A percentile compares a stretch with the other conserved stretches of the same genome.
Conservation (phyloP, 257 asterid species). For the Schizonepeta tenuifolia region DNA sequence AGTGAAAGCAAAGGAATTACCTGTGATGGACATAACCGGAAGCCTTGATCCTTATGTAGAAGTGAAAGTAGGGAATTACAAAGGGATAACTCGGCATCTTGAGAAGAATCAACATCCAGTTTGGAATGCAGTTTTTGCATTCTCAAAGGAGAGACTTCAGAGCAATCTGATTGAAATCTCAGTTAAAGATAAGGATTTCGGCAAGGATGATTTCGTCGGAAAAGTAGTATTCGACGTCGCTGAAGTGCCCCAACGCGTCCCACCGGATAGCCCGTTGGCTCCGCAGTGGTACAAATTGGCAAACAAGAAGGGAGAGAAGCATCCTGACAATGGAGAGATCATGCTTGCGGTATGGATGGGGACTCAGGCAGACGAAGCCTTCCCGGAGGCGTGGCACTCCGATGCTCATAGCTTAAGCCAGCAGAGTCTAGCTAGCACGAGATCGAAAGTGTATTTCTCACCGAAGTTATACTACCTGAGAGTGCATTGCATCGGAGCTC, state of each 20-base stretch:
- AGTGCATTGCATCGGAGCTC: conserved; percentile 75
- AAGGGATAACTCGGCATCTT: conserved; percentile 73
- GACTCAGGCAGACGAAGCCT: conserved; percentile 93
- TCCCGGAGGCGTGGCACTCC: conserved; percentile 92
- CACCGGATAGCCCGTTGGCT: conserved; percentile 94
- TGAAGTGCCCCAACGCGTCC: conserved; percentile 80
- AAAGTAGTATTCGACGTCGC: conserved; percentile 61
- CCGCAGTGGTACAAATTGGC: conserved; percentile 88
- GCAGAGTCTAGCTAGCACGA: conserved; percentile 59
- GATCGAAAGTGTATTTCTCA: conserved; percentile 83
- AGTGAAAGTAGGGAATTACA: conserved; percentile 84
- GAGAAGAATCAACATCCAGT: conserved; percentile 83
- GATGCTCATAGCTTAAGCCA: conserved; percentile 78
- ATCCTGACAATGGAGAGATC: conserved; percentile 57
- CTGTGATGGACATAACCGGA: conserved; percentile 82
- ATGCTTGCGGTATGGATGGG: conserved; percentile 99
- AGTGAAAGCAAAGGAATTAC: conserved; percentile 87
- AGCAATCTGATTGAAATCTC: conserved; percentile 67
- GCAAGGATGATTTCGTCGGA: conserved; percentile 83
- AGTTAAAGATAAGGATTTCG: conserved; percentile 79
- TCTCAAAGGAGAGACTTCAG: conserved; percentile 79
- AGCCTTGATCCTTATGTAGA: conserved; percentile 95
- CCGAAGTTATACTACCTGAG: conserved; percentile 77
- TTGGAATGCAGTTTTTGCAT: conserved; percentile 81
- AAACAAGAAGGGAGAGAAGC: conserved; percentile 61